Percentiles rank a stretch among this genome's conserved stretches.
Evolutionary conservation across 352 stramenopile species (phyloP).

Genomic region (Phytophthora podocarpi): DNA sequence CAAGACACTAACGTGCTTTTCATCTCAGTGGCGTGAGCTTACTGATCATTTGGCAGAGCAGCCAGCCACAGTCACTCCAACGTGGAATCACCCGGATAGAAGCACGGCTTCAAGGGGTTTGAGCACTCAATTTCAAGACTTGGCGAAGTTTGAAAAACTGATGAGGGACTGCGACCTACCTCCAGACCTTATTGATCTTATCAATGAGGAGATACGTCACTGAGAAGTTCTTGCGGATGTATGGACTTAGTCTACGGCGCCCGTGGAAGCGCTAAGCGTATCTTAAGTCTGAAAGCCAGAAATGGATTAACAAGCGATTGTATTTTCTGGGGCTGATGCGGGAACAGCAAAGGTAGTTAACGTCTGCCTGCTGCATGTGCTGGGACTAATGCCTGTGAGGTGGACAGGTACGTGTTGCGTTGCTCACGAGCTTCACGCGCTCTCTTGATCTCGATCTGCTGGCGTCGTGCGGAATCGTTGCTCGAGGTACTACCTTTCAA

Average conservation of each 20-base stretch:
- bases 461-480: conserved; percentile 38
- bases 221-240: too few species aligned
- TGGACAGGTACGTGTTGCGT: conserved; percentile 58
- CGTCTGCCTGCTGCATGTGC: conserved; percentile 21
- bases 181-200: conserved; percentile 33
- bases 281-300: too few species aligned
- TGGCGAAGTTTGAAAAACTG: conserved; percentile 26
- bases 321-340: too few species aligned
- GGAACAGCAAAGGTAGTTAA: too few species aligned
- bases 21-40: conserved; percentile 40
- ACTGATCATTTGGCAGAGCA: conserved; percentile 16
- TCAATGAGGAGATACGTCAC: conserved; percentile 38
- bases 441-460: conserved; percentile 51
- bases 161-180: conserved; percentile 42
- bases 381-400: conserved; percentile 57
- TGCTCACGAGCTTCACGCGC: conserved; percentile 41
- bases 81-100: neutral
- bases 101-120: neutral
- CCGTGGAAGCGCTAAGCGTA: too few species aligned
- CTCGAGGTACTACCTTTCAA: conserved; percentile 34
- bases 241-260: too few species aligned
- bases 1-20: conserved; percentile 35
- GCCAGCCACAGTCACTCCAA: neutral
- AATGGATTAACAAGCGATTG: too few species aligned
- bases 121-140: neutral